Conservation (phyloP, 2,329 filamentous ascomycete species). For the Aspergillus quadricinctus region DNA sequence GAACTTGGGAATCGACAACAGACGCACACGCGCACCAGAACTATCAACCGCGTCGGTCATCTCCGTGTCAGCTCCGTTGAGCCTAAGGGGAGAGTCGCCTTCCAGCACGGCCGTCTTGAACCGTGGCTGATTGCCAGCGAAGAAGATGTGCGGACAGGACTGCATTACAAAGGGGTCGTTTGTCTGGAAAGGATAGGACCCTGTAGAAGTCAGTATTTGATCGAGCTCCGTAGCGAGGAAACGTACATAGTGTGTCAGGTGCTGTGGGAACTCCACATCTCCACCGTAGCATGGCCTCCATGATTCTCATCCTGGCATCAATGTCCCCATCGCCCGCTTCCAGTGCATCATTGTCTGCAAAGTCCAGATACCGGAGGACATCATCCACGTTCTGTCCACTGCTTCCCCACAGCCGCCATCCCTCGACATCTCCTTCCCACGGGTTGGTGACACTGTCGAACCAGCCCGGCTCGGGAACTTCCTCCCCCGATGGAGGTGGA, state of each 20-base stretch:
- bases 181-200: constrained; percentile 95
- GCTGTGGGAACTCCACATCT: constrained; percentile 87
- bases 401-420: constrained; percentile 80
- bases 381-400: constrained; percentile 93
- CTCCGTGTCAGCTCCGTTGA: constrained; percentile 31
- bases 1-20: constrained; percentile 83
- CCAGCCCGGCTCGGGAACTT: constrained; percentile 58
- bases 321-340: constrained; percentile 39
- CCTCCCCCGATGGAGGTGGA: constrained; percentile 29
- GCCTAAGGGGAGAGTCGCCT: constrained; percentile 35
- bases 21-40: constrained; percentile 62
- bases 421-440: constrained; percentile 85
- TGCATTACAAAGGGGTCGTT: constrained; percentile 86
- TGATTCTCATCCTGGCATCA: constrained; percentile 75
- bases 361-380: constrained; percentile 81
- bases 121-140: constrained; percentile 77
- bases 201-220: constrained; percentile 41
- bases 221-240: background rate
- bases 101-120: constrained; percentile 70
- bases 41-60: constrained; percentile 41
- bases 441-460: constrained; percentile 90
- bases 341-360: constrained; percentile 27
- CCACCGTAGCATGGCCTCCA: constrained; percentile 94
- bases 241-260: constrained; percentile 88
- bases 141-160: constrained; percentile 83